Percentiles rank a stretch among this genome's conserved stretches.
Conservation (phyloP, 306 rosid species). For the Dalbergia cochinchinensis region DNA sequence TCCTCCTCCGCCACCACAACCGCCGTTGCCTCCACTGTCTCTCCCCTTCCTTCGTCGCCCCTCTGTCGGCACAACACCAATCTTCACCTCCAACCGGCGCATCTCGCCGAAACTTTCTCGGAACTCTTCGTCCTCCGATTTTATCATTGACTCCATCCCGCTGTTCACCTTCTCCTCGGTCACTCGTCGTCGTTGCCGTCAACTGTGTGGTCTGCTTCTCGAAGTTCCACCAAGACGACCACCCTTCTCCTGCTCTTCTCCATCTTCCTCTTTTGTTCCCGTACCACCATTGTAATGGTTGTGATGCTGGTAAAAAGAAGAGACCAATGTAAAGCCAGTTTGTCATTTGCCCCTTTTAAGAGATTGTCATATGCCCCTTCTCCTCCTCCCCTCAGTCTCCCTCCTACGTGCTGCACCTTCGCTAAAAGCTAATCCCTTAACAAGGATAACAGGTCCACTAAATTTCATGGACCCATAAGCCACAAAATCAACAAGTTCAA, state of each 20-base stretch:
- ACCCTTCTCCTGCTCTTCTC: slow-evolving; percentile 70
- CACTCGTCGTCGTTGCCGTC: slow-evolving; percentile 51
- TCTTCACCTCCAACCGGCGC: slow-evolving; percentile 46
- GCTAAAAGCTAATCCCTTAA: no score
- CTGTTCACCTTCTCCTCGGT: slow-evolving; percentile 65
- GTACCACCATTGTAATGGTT: no score
- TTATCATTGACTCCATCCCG: slow-evolving; percentile 61
- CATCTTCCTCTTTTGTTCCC: no score
- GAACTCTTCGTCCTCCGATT: background rate
- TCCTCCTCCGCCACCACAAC: slow-evolving; percentile 78
- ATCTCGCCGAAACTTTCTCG: slow-evolving; percentile 58
- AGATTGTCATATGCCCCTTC: no score
- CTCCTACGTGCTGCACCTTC: no score
- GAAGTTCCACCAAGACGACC: slow-evolving; percentile 63
- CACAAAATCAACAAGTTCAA: no score
- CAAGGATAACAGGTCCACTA: no score
- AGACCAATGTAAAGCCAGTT: no score
- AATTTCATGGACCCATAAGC: no score
- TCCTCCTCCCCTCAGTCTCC: no score
- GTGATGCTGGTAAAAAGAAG: no score
- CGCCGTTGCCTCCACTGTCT: slow-evolving; percentile 65
- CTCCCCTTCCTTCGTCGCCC: slow-evolving; percentile 24
- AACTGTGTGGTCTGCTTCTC: slow-evolving; percentile 87
- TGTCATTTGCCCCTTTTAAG: no score
- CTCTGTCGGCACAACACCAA: slow-evolving; percentile 11